phyloP scores from a whole-genome alignment of 176 grass and related monocot species.

The Phoenix dactylifera region DNA sequence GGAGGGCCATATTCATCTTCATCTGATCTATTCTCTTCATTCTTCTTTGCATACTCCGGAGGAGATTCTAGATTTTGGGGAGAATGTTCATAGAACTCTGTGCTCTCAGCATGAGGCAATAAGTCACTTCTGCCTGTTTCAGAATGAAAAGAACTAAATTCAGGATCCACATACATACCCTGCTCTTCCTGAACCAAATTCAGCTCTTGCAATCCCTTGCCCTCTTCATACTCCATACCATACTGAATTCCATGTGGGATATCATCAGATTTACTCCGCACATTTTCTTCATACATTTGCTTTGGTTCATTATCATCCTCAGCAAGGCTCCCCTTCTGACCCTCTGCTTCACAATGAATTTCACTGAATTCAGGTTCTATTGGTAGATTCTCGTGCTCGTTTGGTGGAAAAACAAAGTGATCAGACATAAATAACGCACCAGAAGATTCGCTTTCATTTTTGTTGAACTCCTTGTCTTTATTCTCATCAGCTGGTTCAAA shows the following conservation, averaged over 20 bases:
- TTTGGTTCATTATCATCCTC: slow-evolving; percentile 19
- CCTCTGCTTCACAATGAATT: slow-evolving; percentile 20
- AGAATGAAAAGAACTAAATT: neutral
- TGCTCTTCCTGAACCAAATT: neutral
- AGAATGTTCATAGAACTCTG: slow-evolving; percentile 13
- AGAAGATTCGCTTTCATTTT: slow-evolving; percentile 20
- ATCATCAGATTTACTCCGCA: slow-evolving; percentile 12
- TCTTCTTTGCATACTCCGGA: neutral
- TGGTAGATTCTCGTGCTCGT: slow-evolving; percentile 85
- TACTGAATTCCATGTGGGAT: slow-evolving; percentile 25
- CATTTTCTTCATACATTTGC: slow-evolving; percentile 10
- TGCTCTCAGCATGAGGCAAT: too few species aligned
- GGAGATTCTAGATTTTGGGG: slow-evolving; percentile 19
- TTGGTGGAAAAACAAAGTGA: slow-evolving; percentile 82
- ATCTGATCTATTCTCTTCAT: slow-evolving; percentile 2
- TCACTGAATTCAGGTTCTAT: slow-evolving; percentile 30
- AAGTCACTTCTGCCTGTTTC: neutral
- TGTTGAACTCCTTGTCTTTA: neutral
- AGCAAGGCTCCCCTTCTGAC: slow-evolving; percentile 22
- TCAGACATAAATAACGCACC: slow-evolving; percentile 30
- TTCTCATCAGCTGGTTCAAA: neutral
- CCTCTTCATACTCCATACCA: slow-evolving; percentile 25
- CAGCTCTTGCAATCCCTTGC: slow-evolving; percentile 11
- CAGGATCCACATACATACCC: slow-evolving; percentile 17
- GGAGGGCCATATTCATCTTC: slow-evolving; percentile 11